phyloP scores from a whole-genome alignment of 2,329 filamentous ascomycete genomes.

The Colletotrichum sp. region DNA sequence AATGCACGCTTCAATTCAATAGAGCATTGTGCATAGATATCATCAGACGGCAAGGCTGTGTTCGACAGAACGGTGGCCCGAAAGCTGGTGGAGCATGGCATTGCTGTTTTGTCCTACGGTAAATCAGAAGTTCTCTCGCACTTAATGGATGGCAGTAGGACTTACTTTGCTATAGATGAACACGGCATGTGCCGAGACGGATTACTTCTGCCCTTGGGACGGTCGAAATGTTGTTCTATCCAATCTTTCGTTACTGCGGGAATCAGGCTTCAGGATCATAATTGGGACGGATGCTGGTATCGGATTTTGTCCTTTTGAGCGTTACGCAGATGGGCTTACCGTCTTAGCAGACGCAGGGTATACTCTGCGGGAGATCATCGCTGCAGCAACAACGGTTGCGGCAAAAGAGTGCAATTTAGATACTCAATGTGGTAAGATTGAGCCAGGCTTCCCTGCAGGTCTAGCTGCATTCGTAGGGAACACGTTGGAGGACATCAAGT shows the following conservation, averaged over 20 bases:
- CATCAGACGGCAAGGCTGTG: neutral
- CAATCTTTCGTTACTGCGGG: neutral
- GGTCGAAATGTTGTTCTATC: neutral
- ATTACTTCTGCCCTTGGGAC: neutral
- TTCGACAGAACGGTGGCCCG: rapidly evolving
- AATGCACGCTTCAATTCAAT: neutral
- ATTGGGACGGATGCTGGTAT: neutral
- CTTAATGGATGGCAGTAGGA: rapidly evolving
- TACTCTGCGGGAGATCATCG: neutral
- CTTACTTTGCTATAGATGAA: neutral
- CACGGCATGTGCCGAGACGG: neutral
- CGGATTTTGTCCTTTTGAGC: neutral
- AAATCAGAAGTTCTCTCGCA: neutral
- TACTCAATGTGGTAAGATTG: neutral
- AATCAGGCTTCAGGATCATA: neutral
- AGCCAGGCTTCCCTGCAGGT: neutral
- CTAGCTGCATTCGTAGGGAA: neutral
- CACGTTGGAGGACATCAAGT: neutral
- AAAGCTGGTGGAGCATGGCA: neutral
- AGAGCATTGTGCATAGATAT: neutral
- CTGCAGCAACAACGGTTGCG: neutral
- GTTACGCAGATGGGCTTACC: neutral
- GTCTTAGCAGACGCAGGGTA: neutral
- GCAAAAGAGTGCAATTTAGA: neutral
- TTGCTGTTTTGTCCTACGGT: neutral